Conservation (phyloP, 2,329 filamentous ascomycete species). For the Xylaria sp. region DNA sequence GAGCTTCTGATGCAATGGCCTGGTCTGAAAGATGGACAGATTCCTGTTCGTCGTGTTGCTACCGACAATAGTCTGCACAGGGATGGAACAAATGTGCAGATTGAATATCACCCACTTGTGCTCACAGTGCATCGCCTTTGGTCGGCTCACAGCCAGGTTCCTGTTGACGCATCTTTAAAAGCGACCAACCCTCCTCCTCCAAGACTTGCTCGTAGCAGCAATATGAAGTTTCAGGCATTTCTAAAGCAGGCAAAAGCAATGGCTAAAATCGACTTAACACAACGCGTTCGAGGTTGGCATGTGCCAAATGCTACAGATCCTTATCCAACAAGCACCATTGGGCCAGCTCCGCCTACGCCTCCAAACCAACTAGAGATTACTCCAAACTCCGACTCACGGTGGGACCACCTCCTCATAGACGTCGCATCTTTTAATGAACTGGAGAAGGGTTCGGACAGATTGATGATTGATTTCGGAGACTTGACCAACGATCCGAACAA, state of each 20-base stretch:
- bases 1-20: slow-evolving; percentile 82
- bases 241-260: slow-evolving; percentile 73
- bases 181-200: slow-evolving; percentile 66
- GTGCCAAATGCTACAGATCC: slow-evolving; percentile 57
- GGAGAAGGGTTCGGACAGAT: slow-evolving; percentile 66
- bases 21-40: slow-evolving; percentile 71
- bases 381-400: slow-evolving; percentile 37
- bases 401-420: slow-evolving; percentile 62
- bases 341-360: slow-evolving; percentile 41
- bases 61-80: slow-evolving; percentile 73
- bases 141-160: slow-evolving; percentile 61
- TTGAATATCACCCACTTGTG: slow-evolving; percentile 83
- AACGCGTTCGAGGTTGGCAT: slow-evolving; percentile 79
- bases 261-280: slow-evolving; percentile 68
- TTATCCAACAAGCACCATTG: slow-evolving; percentile 44
- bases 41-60: slow-evolving; percentile 75
- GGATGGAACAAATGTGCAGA: slow-evolving; percentile 69
- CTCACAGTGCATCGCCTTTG: slow-evolving; percentile 84
- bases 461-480: slow-evolving; percentile 69
- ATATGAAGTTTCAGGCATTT: slow-evolving; percentile 74
- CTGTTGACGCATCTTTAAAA: slow-evolving; percentile 63
- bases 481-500: slow-evolving; percentile 64
- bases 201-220: slow-evolving; percentile 72
- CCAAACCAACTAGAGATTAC: slow-evolving; percentile 29
- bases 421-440: slow-evolving; percentile 67